phyloP scores from a whole-genome alignment of 2,329 filamentous ascomycete genomes.

The Pyrenophora tritici-repentis region DNA sequence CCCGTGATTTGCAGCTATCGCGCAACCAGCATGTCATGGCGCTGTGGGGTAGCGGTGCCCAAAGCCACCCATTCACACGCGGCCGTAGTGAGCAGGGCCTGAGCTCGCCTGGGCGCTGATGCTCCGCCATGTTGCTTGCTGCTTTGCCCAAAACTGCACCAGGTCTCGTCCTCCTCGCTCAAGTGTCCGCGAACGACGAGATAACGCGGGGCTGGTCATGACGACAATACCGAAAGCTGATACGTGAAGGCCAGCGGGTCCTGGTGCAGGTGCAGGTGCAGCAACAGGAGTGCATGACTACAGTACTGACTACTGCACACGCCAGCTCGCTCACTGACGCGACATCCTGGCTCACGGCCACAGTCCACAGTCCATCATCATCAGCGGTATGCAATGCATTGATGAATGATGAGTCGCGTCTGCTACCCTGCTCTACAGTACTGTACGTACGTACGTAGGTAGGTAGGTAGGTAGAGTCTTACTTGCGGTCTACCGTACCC shows the following conservation, averaged over 20 bases:
- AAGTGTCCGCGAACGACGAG: not conserved
- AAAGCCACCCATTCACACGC: conserved; percentile 1
- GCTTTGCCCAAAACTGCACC: too few species aligned
- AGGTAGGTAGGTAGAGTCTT: too few species aligned
- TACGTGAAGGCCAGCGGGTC: conserved; percentile 15
- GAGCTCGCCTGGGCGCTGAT: not conserved
- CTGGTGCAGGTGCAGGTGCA: conserved; percentile 26
- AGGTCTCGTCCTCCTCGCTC: too few species aligned
- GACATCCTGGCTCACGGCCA: too few species aligned
- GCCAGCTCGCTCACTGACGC: too few species aligned
- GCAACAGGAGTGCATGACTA: conserved; percentile 18
- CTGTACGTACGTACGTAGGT: too few species aligned
- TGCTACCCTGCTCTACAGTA: too few species aligned
- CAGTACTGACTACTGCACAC: conserved; percentile 3
- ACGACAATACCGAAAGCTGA: conserved; percentile 16
- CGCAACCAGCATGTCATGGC: conserved; percentile 3
- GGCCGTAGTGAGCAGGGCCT: not conserved
- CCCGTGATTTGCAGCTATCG: conserved; percentile 9
- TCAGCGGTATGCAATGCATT: too few species aligned
- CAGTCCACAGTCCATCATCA: too few species aligned
- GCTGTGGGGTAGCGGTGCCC: conserved; percentile 1
- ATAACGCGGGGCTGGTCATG: conserved; percentile 16
- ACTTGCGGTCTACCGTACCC: too few species aligned
- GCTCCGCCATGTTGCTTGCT: conserved; percentile 7
- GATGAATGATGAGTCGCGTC: too few species aligned